Conservation (phyloP, 352 stramenopile genomes). For the Thalassiosira hispida region DNA sequence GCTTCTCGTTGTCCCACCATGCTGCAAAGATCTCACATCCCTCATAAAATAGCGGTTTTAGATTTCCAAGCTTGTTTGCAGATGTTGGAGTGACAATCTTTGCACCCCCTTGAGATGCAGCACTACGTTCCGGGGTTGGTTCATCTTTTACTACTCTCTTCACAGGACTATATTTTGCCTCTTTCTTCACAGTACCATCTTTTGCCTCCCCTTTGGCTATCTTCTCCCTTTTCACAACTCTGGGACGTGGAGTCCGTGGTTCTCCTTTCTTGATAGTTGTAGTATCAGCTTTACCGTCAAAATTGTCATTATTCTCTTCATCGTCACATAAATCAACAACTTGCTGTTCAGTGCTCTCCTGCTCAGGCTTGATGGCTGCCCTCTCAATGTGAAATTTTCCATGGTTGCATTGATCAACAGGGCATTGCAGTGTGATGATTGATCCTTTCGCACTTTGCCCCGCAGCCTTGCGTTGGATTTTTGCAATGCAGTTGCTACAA, state of each 20-base stretch:
- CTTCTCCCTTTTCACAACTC: background rate
- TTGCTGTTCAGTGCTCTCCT: background rate
- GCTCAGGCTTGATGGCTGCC: background rate
- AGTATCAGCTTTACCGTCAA: too few species aligned
- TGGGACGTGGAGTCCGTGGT: too few species aligned
- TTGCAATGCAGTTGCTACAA: constrained; percentile 1
- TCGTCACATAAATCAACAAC: constrained; percentile 12
- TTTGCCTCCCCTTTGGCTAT: background rate
- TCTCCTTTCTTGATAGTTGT: too few species aligned
- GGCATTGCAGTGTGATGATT: background rate
- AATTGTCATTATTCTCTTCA: background rate
- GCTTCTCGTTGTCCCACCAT: constrained; percentile 8
- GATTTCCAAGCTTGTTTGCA: background rate
- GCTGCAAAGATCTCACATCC: constrained; percentile 11
- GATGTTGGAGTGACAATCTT: background rate
- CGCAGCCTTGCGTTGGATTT: background rate
- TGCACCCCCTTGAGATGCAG: background rate
- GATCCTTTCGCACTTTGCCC: background rate
- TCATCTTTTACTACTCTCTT: background rate
- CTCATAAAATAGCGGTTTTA: constrained; percentile 6
- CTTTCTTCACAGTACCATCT: background rate
- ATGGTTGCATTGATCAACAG: background rate
- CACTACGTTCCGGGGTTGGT: background rate
- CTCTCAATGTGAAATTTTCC: background rate
- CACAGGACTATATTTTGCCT: background rate